Conservation (phyloP, 768 basidiomycete genomes). For the Tulasnella sp. region DNA sequence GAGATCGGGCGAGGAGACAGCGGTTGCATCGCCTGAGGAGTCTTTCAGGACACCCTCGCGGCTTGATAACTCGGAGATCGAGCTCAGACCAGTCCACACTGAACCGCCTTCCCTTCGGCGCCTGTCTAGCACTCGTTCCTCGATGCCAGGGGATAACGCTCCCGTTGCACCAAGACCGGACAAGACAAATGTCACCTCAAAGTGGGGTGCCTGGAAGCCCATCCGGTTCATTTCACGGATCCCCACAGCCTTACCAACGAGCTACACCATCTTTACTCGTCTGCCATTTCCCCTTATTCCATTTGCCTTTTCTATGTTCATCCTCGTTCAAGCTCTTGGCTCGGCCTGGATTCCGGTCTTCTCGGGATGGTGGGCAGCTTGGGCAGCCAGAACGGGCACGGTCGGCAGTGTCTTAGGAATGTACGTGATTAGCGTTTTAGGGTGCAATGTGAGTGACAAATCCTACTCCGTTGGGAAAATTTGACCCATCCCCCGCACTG, state of each 20-base stretch:
- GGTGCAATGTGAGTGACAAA: slow-evolving; percentile 56
- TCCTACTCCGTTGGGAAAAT: slow-evolving; percentile 2
- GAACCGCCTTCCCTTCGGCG: slow-evolving; percentile 2
- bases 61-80: slow-evolving; percentile 6
- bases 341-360: slow-evolving; percentile 88
- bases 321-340: slow-evolving; percentile 80
- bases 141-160: background rate
- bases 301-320: slow-evolving; percentile 93
- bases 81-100: slow-evolving; percentile 10
- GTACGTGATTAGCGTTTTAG: slow-evolving; percentile 64
- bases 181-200: background rate
- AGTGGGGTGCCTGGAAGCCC: background rate
- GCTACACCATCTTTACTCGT: slow-evolving; percentile 59
- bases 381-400: slow-evolving; percentile 41
- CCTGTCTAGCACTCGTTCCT: slow-evolving; percentile 1
- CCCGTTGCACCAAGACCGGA: background rate
- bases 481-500: background rate
- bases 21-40: background rate
- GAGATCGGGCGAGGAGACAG: background rate
- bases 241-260: slow-evolving; percentile 58
- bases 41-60: background rate
- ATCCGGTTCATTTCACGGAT: slow-evolving; percentile 33
- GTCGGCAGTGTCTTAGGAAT: slow-evolving; percentile 47
- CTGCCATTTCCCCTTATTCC: slow-evolving; percentile 80
- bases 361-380: slow-evolving; percentile 58